Percentiles rank a stretch among this genome's conserved stretches.
These are phyloP conservation scores for Pichia californica DNA, from an alignment of 805 yeast species.

Conservation along the genomic window DNA sequence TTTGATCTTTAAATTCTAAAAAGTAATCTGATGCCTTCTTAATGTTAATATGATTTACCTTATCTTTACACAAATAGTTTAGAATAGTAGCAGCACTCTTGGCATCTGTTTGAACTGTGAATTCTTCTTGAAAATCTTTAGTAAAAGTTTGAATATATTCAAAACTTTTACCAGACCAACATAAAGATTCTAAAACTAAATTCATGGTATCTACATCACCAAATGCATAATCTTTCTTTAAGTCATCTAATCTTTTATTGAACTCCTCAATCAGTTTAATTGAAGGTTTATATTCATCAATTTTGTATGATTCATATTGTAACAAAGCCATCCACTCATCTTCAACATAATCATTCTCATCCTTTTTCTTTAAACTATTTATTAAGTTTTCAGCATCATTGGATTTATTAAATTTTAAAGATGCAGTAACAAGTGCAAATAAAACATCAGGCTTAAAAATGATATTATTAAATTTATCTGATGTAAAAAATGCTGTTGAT, in stretches of 20 bases:
- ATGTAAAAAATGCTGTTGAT: slow-evolving; percentile 13
- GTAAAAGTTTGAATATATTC: slow-evolving; percentile 22
- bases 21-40: slow-evolving; percentile 8
- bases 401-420: slow-evolving; percentile 18
- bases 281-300: slow-evolving; percentile 9
- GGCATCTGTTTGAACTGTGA: slow-evolving; percentile 30
- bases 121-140: slow-evolving; percentile 26
- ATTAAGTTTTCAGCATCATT: slow-evolving; percentile 17
- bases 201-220: slow-evolving; percentile 24
- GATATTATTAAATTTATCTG: slow-evolving; percentile 16
- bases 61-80: slow-evolving; percentile 16
- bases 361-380: slow-evolving; percentile 8
- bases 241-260: slow-evolving; percentile 12
- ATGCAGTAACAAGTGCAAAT: slow-evolving; percentile 21
- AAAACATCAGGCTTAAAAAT: slow-evolving; percentile 22
- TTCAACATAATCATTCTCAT: slow-evolving; percentile 13
- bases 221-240: slow-evolving; percentile 16
- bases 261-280: slow-evolving; percentile 27
- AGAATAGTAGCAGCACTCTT: slow-evolving; percentile 32
- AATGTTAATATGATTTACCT: not conserved
- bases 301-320: slow-evolving; percentile 18
- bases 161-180: slow-evolving; percentile 24
- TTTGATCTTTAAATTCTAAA: slow-evolving; percentile 26
- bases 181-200: slow-evolving; percentile 19
- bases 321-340: slow-evolving; percentile 24